Conservation (phyloP, 345 rosid species). For the Sonneratia alba region DNA sequence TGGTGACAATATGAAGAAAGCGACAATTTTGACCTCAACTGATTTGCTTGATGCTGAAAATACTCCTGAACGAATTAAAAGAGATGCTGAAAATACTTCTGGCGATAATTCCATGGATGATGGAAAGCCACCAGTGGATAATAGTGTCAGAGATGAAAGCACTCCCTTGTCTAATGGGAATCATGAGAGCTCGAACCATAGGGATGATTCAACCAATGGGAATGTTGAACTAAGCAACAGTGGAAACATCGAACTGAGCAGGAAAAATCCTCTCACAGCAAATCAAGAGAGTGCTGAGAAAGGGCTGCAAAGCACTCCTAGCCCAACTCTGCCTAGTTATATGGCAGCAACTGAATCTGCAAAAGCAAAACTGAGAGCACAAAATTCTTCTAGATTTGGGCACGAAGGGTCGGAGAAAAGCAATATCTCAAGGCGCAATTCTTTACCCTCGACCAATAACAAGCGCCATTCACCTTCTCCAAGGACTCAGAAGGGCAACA, state of each 20-base stretch:
- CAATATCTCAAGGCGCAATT: conserved; percentile 50
- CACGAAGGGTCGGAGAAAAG: conserved; percentile 55
- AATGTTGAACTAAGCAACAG: conserved; percentile 9
- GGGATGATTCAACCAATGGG: conserved; percentile 45
- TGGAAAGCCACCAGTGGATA: conserved; percentile 27
- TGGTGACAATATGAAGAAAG: conserved; percentile 27
- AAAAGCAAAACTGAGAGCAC: conserved; percentile 77
- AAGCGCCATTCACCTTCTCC: conserved; percentile 70
- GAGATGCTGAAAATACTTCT: conserved; percentile 21
- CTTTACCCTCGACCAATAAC: conserved; percentile 53
- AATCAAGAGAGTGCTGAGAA: conserved; percentile 62
- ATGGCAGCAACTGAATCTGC: conserved; percentile 93
- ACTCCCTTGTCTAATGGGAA: conserved; percentile 35
- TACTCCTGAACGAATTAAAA: conserved; percentile 28
- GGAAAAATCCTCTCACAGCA: conserved; percentile 31
- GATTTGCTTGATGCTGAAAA: conserved; percentile 15
- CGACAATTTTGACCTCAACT: conserved; percentile 7
- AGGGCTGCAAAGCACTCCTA: conserved; percentile 48
- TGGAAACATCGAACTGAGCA: conserved; percentile 24
- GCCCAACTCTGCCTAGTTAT: conserved; percentile 73
- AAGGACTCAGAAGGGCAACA: conserved; percentile 47
- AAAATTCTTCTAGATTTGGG: conserved; percentile 59
- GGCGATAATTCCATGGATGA: conserved; percentile 27
- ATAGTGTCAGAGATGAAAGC: conserved; percentile 27
- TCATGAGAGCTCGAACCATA: conserved; percentile 24